Evolutionary conservation across 495 filamentous ascomycete genomes (phyloP).

Genomic region (Chaetomium cochliodes): DNA sequence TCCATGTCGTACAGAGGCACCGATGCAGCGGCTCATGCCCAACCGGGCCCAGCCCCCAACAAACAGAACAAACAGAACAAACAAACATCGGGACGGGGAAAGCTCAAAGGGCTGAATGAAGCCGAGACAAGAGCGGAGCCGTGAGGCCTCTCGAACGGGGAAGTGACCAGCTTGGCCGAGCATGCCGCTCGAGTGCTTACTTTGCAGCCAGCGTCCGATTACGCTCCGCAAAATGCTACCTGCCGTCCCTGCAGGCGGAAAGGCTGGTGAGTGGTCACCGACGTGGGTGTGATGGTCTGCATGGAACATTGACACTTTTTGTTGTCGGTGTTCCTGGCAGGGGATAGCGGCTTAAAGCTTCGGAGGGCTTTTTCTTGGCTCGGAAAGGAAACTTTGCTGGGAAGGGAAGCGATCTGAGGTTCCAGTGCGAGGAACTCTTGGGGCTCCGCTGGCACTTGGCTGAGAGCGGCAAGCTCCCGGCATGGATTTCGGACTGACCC

Average conservation of each 20-base stretch:
- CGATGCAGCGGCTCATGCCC: neutral
- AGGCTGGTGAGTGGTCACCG: neutral
- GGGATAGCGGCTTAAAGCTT: neutral
- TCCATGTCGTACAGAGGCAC: neutral
- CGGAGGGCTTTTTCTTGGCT: constrained; percentile 1
- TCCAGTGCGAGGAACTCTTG: neutral
- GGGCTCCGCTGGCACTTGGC: constrained; percentile 9
- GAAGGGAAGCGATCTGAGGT: constrained; percentile 9
- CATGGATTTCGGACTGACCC: constrained; percentile 30
- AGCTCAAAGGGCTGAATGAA: neutral
- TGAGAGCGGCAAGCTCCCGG: constrained; percentile 20
- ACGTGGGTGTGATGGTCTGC: neutral
- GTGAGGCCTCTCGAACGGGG: constrained; percentile 2
- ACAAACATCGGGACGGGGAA: neutral
- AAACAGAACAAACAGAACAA: too few relatives aligned
- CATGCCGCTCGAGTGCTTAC: constrained; percentile 2
- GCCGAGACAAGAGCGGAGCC: neutral
- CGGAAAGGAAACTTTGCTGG: constrained; percentile 6
- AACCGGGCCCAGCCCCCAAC: neutral
- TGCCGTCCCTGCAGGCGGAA: constrained; percentile 26
- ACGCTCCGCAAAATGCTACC: constrained; percentile 17
- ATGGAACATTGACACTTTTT: neutral
- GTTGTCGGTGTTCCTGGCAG: constrained; percentile 4
- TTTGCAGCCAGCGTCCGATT: constrained; percentile 12
- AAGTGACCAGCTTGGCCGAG: neutral